Evolutionary conservation across 768 basidiomycete species (phyloP).

Genomic region (Russula virescens): DNA sequence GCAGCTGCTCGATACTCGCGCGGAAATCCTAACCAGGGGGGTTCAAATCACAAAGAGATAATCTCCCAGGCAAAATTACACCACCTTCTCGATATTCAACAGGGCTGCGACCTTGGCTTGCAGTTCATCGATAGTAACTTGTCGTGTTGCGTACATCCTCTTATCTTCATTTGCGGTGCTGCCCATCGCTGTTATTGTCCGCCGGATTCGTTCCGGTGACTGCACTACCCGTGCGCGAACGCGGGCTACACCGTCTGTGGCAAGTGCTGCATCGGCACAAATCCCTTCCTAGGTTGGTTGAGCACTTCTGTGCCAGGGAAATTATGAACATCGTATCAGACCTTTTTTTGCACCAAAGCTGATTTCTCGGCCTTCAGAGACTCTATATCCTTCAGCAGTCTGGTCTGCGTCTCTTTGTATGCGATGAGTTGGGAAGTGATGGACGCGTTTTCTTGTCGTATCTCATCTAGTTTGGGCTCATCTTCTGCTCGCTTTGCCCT

Average conservation of each 20-base stretch:
- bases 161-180: conserved; percentile 65
- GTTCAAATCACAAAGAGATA: conserved; percentile 8
- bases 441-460: conserved; percentile 54
- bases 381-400: conserved; percentile 60
- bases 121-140: conserved; percentile 72
- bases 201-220: conserved; percentile 84
- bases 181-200: conserved; percentile 74
- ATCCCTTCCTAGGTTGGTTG: conserved; percentile 46
- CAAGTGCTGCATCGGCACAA: conserved; percentile 51
- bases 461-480: conserved; percentile 58
- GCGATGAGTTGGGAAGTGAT: conserved; percentile 62
- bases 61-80: conserved; percentile 14
- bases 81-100: conserved; percentile 68
- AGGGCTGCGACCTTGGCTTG: conserved; percentile 68
- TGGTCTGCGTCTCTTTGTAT: conserved; percentile 58
- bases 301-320: neutral
- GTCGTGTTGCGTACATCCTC: conserved; percentile 53
- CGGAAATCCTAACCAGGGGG: conserved; percentile 54
- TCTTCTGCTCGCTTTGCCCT: conserved; percentile 63
- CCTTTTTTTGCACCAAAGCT: conserved; percentile 57
- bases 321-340: conserved; percentile 24
- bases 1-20: conserved; percentile 68
- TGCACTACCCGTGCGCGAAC: conserved; percentile 78
- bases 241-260: conserved; percentile 56
- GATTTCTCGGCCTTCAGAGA: conserved; percentile 68